Conservation (phyloP, 2,329 filamentous ascomycete species). For the Rhinocladiella mackenziei region DNA sequence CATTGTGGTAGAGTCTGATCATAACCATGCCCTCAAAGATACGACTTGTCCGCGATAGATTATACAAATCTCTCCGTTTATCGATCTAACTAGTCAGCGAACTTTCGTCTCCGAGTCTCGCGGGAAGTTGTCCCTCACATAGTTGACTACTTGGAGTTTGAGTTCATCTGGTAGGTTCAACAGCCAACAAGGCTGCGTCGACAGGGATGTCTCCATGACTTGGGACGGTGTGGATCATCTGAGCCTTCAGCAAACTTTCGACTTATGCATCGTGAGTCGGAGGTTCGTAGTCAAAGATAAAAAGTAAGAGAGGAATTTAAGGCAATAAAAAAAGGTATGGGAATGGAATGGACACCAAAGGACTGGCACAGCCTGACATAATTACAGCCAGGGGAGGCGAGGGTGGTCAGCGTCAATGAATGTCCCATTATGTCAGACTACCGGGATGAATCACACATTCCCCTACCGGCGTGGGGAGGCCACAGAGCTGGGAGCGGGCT, state of each 20-base stretch:
- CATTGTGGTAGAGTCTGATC: conserved; percentile 22
- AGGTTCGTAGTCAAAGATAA: not conserved
- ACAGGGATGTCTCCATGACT: conserved; percentile 13
- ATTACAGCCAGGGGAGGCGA: conserved; percentile 1
- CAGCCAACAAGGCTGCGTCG: conserved; percentile 23
- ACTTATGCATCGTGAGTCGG: not conserved
- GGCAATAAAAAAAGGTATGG: not conserved
- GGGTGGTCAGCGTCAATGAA: not conserved
- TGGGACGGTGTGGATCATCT: not conserved
- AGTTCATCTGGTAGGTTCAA: conserved; percentile 26
- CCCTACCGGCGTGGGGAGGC: no score
- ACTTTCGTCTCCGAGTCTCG: no score
- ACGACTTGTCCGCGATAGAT: conserved; percentile 27
- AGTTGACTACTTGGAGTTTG: conserved; percentile 26
- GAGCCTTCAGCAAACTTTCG: not conserved
- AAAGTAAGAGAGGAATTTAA: no score
- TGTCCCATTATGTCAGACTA: not conserved
- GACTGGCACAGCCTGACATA: not conserved
- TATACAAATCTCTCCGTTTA: conserved; percentile 27
- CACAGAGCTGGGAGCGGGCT: no score
- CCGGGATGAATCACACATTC: no score
- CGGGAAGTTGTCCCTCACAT: no score
- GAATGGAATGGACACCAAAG: not conserved
- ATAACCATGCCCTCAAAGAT: conserved; percentile 25
- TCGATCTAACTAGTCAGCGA: no score